Conservation (phyloP, 1,284 basidiomycete species). For the Sanguinoderma infundibulare region DNA sequence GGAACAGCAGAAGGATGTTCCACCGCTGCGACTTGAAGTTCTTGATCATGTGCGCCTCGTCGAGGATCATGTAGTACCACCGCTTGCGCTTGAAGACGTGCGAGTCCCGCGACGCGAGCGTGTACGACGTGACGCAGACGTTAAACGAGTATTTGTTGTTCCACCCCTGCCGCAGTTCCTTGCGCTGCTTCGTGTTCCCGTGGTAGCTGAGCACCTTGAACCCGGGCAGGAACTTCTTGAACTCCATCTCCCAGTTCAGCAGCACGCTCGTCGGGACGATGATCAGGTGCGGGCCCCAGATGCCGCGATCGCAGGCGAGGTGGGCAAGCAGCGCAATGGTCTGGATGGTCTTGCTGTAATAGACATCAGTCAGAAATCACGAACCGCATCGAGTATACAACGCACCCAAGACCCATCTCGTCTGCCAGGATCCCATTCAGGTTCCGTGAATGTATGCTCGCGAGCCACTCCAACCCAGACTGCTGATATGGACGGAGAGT, state of each 20-base stretch:
- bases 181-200: slow-evolving; percentile 89
- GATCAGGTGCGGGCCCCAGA: slow-evolving; percentile 97
- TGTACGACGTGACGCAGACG: slow-evolving; percentile 96
- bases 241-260: slow-evolving; percentile 99
- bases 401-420: slow-evolving; percentile 91
- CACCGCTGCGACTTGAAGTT: slow-evolving; percentile 96
- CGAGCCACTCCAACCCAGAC: slow-evolving; percentile 94
- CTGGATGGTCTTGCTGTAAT: slow-evolving; percentile 91
- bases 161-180: slow-evolving; percentile 95
- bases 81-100: slow-evolving; percentile 94
- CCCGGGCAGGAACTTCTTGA: slow-evolving; percentile 96
- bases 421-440: slow-evolving; percentile 94
- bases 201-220: slow-evolving; percentile 94
- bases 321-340: slow-evolving; percentile 93
- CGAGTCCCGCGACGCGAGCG: slow-evolving; percentile 90
- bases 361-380: slow-evolving; percentile 6
- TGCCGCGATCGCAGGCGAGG: slow-evolving; percentile 91
- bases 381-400: slow-evolving; percentile 26
- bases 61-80: slow-evolving; percentile 97
- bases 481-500: slow-evolving; percentile 94
- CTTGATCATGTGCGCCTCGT: slow-evolving; percentile 99
- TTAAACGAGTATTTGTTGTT: slow-evolving; percentile 93
- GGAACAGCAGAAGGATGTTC: slow-evolving; percentile 95
- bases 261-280: slow-evolving; percentile 95
- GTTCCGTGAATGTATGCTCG: slow-evolving; percentile 84